phyloP scores from a whole-genome alignment of 768 basidiomycete species.

The Trametes elegans region DNA sequence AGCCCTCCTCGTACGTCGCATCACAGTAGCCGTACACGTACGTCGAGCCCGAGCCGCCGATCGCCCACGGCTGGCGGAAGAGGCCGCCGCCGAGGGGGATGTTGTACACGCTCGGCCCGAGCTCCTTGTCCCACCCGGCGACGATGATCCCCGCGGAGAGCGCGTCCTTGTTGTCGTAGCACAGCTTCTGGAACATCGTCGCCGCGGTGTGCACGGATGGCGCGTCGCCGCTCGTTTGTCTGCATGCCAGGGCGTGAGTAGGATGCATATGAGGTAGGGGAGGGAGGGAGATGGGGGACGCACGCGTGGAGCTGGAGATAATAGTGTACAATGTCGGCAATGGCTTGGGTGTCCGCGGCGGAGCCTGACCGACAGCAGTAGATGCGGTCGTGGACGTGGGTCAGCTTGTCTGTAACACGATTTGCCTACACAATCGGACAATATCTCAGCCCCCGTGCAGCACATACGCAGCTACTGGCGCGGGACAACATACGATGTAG shows the following conservation, averaged over 20 bases:
- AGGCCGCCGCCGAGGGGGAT: constrained; percentile 95
- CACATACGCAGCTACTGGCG: too few species aligned
- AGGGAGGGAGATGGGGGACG: constrained; percentile 25
- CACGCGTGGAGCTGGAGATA: constrained; percentile 75
- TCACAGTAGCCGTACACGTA: constrained; percentile 99
- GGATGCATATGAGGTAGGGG: background rate
- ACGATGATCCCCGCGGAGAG: constrained; percentile 95
- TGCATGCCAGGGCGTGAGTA: constrained; percentile 39
- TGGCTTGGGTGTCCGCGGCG: constrained; percentile 95
- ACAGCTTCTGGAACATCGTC: constrained; percentile 78
- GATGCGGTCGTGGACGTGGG: constrained; percentile 94
- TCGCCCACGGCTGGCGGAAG: constrained; percentile 98
- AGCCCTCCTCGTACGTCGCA: constrained; percentile 93
- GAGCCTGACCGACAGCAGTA: constrained; percentile 99
- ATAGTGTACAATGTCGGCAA: constrained; percentile 89
- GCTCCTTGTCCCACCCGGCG: constrained; percentile 93
- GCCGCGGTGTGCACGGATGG: constrained; percentile 85
- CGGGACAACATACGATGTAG: constrained; percentile 88
- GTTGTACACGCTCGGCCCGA: constrained; percentile 92
- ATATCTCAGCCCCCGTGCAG: background rate
- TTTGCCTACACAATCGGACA: constrained; percentile 62
- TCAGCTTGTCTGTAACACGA: constrained; percentile 98
- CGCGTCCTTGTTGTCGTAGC: constrained; percentile 91
- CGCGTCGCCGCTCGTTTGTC: constrained; percentile 49
- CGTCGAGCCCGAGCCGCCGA: constrained; percentile 95